Evolutionary conservation across 352 stramenopile genomes (phyloP).

Genomic region (Peronospora farinosa): DNA sequence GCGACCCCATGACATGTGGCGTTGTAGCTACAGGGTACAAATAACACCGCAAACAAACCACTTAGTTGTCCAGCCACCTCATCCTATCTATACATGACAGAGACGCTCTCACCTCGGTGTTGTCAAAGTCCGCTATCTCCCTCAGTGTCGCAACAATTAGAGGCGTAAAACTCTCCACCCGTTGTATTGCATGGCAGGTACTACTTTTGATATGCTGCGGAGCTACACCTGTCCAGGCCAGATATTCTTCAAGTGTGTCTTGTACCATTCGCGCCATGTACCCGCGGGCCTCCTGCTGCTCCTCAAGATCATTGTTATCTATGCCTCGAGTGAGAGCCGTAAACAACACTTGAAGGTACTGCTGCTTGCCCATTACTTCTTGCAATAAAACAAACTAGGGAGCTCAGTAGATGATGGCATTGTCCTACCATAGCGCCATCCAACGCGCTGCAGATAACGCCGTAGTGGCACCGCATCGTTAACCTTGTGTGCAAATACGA

Average conservation of each 20-base stretch:
- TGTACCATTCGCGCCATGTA: conserved; percentile 64
- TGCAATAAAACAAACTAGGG: conserved; percentile 62
- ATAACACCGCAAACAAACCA: background rate
- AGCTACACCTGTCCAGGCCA: conserved; percentile 44
- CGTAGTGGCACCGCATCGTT: conserved; percentile 62
- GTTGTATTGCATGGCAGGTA: conserved; percentile 44
- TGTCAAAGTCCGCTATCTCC: conserved; percentile 46
- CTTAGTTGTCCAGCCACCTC: conserved; percentile 1
- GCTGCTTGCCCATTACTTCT: conserved; percentile 69
- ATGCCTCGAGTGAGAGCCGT: conserved; percentile 20
- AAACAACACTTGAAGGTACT: conserved; percentile 70
- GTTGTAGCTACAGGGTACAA: conserved; percentile 40
- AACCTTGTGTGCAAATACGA: conserved; percentile 59
- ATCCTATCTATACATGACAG: background rate
- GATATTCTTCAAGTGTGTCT: conserved; percentile 57
- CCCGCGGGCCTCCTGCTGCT: conserved; percentile 54
- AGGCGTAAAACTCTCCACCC: conserved; percentile 45
- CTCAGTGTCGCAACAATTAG: conserved; percentile 48
- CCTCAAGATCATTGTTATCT: conserved; percentile 30
- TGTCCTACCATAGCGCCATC: conserved; percentile 48
- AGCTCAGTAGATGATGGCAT: conserved; percentile 34
- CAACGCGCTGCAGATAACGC: conserved; percentile 36
- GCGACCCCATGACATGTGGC: conserved; percentile 67
- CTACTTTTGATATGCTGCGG: conserved; percentile 10
- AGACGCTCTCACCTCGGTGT: conserved; percentile 38